phyloP scores from a whole-genome alignment of 2,329 filamentous ascomycete genomes.

The Harringtonia lauricola region DNA sequence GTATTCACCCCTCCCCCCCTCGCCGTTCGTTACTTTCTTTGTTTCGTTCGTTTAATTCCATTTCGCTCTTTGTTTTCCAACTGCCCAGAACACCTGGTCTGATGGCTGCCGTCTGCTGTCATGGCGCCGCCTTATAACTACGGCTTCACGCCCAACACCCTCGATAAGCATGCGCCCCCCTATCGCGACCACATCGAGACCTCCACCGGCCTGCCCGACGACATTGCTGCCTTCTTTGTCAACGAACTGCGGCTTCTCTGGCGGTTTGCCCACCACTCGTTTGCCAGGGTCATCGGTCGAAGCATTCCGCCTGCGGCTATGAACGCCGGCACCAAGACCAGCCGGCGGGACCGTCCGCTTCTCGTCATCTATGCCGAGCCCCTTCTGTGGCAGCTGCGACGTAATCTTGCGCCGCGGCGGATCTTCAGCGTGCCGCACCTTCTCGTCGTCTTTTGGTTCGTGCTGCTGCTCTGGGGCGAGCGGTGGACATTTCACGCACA shows the following conservation, averaged over 20 bases:
- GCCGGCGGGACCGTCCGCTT: slow-evolving; percentile 21
- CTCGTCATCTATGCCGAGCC: slow-evolving; percentile 9
- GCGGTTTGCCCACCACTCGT: not conserved
- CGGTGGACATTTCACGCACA: slow-evolving; percentile 62
- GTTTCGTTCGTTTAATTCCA: too few relatives aligned
- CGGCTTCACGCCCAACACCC: slow-evolving; percentile 9
- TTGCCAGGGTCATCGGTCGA: not conserved
- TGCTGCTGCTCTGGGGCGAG: slow-evolving; percentile 77
- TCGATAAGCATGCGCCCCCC: slow-evolving; percentile 18
- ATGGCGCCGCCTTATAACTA: slow-evolving; percentile 29
- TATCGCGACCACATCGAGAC: slow-evolving; percentile 13
- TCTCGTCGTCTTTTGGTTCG: slow-evolving; percentile 62
- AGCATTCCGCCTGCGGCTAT: not conserved
- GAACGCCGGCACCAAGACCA: slow-evolving; percentile 20
- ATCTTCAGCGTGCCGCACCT: slow-evolving; percentile 54
- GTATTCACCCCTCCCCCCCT: too few relatives aligned
- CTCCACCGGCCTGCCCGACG: not conserved
- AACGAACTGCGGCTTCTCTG: not conserved
- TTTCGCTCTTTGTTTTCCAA: too few relatives aligned
- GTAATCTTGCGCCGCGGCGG: slow-evolving; percentile 38
- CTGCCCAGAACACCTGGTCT: too few relatives aligned
- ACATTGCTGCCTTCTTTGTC: not conserved
- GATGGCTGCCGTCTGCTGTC: slow-evolving; percentile 17
- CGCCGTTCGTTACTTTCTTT: too few relatives aligned
- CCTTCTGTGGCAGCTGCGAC: slow-evolving; percentile 19